These are phyloP conservation scores for Rosa chinensis DNA, from an alignment of 306 rosid species.

Conservation along the genomic window DNA sequence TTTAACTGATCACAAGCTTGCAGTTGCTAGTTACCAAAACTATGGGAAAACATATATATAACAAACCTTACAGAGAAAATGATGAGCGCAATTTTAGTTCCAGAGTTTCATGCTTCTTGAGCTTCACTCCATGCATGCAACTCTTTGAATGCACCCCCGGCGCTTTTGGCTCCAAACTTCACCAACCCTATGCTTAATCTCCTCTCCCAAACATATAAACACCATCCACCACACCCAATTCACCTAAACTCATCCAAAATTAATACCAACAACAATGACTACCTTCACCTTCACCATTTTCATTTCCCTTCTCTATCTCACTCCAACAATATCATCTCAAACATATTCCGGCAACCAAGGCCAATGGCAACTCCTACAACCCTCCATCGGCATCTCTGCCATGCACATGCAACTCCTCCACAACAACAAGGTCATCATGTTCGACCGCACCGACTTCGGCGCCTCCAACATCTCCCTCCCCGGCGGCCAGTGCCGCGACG, in stretches of 20 bases:
- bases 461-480: constrained; percentile 58
- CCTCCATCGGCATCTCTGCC: constrained; percentile 65
- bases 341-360: constrained; percentile 28
- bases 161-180: background rate
- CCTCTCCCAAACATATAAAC: background rate
- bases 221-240: constrained; percentile 19
- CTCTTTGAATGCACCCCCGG: constrained; percentile 10
- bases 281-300: background rate
- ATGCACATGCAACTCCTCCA: constrained; percentile 92
- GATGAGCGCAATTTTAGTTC: background rate
- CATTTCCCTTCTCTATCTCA: constrained; percentile 12
- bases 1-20: constrained; percentile 5
- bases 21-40: background rate
- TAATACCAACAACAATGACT: constrained; percentile 17
- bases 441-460: constrained; percentile 68
- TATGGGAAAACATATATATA: background rate
- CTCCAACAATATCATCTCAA: constrained; percentile 17
- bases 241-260: constrained; percentile 35
- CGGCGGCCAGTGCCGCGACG: constrained; percentile 38
- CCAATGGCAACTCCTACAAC: constrained; percentile 51
- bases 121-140: constrained; percentile 23
- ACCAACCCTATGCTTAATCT: constrained; percentile 3
- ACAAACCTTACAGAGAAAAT: background rate
- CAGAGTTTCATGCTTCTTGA: constrained; percentile 40
- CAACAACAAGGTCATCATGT: constrained; percentile 54